Conservation (phyloP, 768 basidiomycete genomes). For the Leccinum subtestaceum region DNA sequence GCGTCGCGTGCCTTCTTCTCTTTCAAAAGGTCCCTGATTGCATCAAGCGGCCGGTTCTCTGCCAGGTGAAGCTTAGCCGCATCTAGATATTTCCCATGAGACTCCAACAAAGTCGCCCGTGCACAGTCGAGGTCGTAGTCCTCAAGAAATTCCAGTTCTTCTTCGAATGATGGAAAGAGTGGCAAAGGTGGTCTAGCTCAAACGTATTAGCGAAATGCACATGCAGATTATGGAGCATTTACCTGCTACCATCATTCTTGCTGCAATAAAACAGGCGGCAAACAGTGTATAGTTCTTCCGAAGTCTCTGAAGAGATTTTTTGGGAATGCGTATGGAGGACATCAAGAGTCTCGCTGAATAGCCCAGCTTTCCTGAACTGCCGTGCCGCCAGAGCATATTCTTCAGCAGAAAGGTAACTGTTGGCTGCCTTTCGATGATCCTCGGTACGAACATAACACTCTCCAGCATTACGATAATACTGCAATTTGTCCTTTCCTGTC, state of each 20-base stretch:
- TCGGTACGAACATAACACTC: conserved; percentile 45
- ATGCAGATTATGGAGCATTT: conserved; percentile 2
- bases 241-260: conserved; percentile 20
- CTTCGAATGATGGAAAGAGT: conserved; percentile 51
- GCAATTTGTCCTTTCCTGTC: conserved; percentile 24
- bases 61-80: conserved; percentile 52
- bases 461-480: conserved; percentile 43
- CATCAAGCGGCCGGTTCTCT: conserved; percentile 46
- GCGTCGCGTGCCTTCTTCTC: conserved; percentile 31
- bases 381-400: conserved; percentile 45
- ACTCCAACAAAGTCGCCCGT: conserved; percentile 43
- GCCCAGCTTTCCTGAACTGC: conserved; percentile 41
- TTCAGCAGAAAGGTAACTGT: conserved; percentile 39
- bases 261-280: conserved; percentile 45
- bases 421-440: conserved; percentile 43
- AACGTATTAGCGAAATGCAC: neutral
- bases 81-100: conserved; percentile 41
- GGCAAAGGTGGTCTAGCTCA: conserved; percentile 42
- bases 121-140: conserved; percentile 50
- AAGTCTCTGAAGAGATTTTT: too few relatives aligned
- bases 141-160: conserved; percentile 57
- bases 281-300: too few relatives aligned
- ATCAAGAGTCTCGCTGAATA: too few relatives aligned
- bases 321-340: too few relatives aligned
- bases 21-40: conserved; percentile 44